A percentile compares a stretch with the other conserved stretches of the same genome.
Evolutionary conservation across 257 asterid species (phyloP).

Genomic region (Perilla frutescens): DNA sequence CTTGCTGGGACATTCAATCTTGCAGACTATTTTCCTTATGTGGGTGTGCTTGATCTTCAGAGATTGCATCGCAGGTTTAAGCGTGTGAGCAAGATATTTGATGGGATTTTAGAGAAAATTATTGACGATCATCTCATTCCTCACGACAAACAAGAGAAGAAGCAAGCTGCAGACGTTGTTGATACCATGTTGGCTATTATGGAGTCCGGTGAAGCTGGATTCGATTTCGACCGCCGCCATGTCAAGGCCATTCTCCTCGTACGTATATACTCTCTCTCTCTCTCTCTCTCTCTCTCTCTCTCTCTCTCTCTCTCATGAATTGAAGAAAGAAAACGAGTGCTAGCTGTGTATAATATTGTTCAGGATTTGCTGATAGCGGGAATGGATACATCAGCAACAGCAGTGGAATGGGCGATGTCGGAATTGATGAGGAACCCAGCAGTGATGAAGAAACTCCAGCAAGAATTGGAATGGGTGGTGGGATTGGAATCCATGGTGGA

Average conservation of each 20-base stretch:
- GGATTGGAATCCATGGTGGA: conserved; percentile 35
- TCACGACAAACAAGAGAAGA: conserved; percentile 8
- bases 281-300: too few relatives aligned
- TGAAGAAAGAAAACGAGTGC: background rate
- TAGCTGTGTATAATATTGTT: background rate
- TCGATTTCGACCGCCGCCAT: conserved; percentile 49
- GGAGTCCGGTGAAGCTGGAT: conserved; percentile 45
- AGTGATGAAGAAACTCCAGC: conserved; percentile 35
- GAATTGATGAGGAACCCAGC: conserved; percentile 42
- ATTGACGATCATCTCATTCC: conserved; percentile 43
- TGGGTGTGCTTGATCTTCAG: conserved; percentile 49
- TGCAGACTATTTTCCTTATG: conserved; percentile 42
- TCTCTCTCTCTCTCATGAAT: background rate
- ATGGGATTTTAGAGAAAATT: conserved; percentile 38
- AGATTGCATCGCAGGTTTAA: conserved; percentile 37
- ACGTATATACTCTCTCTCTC: background rate
- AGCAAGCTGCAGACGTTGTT: conserved; percentile 32
- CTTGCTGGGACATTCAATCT: conserved; percentile 32
- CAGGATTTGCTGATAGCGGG: conserved; percentile 46
- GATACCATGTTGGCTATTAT: conserved; percentile 43
- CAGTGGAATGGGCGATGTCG: conserved; percentile 41
- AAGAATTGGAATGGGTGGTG: conserved; percentile 36
- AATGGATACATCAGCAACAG: conserved; percentile 39
- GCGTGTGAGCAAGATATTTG: conserved; percentile 28
- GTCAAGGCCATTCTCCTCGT: conserved; percentile 49